These are phyloP conservation scores for Aspergillus bombycis DNA, from an alignment of 2,329 filamentous ascomycete species.

Conservation along the genomic window DNA sequence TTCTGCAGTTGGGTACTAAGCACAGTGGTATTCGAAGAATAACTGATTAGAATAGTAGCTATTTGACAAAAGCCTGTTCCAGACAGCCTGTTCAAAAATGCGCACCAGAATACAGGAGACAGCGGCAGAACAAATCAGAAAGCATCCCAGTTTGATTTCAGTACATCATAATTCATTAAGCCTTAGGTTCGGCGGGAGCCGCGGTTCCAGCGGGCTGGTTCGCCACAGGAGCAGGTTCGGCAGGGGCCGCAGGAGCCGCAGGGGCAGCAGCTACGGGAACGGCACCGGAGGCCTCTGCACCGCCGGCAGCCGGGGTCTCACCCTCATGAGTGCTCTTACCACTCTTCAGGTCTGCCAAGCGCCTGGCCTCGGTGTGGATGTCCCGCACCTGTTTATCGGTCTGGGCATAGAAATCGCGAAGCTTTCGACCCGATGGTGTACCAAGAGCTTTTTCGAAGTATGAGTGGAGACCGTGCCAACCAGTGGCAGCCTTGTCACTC, in stretches of 20 bases:
- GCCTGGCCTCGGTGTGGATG: constrained; percentile 86
- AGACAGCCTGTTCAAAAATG: constrained; percentile 11
- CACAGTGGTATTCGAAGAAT: constrained; percentile 3
- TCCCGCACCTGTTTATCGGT: constrained; percentile 88
- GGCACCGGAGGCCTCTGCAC: constrained; percentile 20
- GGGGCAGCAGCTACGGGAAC: constrained; percentile 26
- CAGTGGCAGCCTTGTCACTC: constrained; percentile 69
- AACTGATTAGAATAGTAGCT: constrained; percentile 4
- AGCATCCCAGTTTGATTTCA: background rate
- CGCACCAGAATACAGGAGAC: constrained; percentile 8
- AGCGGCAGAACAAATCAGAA: constrained; percentile 12
- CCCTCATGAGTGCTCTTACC: constrained; percentile 48
- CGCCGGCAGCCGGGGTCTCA: constrained; percentile 25
- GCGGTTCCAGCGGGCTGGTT: constrained; percentile 11
- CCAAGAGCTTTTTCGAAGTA: constrained; percentile 94
- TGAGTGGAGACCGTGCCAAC: constrained; percentile 70
- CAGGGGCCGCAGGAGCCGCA: constrained; percentile 5
- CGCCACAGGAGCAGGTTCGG: background rate
- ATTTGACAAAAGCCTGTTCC: constrained; percentile 13
- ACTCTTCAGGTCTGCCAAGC: constrained; percentile 84
- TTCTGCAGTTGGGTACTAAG: background rate
- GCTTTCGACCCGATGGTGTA: constrained; percentile 84
- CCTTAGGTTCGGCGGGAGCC: constrained; percentile 34
- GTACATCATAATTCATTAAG: constrained; percentile 17
- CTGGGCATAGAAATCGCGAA: constrained; percentile 85